Conservation (phyloP, 495 filamentous ascomycete genomes). For the Penicillium manginii region DNA sequence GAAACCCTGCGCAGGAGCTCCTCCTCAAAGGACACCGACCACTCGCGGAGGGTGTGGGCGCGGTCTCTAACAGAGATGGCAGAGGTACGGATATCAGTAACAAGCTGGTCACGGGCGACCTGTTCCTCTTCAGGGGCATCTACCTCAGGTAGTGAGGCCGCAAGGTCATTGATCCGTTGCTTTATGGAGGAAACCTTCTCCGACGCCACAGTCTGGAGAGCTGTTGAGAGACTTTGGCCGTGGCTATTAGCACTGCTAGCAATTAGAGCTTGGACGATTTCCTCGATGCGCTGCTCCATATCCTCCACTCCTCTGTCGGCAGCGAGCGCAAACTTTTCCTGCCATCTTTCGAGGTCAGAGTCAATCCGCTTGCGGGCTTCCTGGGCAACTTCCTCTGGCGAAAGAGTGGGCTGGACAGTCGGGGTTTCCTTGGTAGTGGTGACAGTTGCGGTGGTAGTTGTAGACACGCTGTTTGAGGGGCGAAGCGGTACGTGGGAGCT, state of each 20-base stretch:
- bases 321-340: constrained; percentile 80
- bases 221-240: constrained; percentile 67
- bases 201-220: constrained; percentile 68
- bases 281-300: constrained; percentile 66
- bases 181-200: constrained; percentile 69
- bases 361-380: constrained; percentile 69
- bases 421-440: constrained; percentile 27
- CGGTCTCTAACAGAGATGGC: constrained; percentile 78
- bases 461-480: constrained; percentile 20
- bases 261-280: constrained; percentile 77
- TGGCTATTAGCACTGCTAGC: constrained; percentile 64
- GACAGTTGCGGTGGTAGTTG: neutral
- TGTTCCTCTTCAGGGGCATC: constrained; percentile 56
- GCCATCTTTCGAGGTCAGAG: constrained; percentile 79
- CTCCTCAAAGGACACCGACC: constrained; percentile 73
- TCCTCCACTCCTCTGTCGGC: constrained; percentile 79
- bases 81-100: constrained; percentile 66
- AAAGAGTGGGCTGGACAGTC: constrained; percentile 32
- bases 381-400: constrained; percentile 49
- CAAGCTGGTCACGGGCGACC: constrained; percentile 64
- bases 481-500: constrained; percentile 22
- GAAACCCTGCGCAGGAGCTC: constrained; percentile 70
- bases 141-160: constrained; percentile 57
- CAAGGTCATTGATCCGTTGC: constrained; percentile 62
- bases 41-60: constrained; percentile 78